Evolutionary conservation across 2,329 filamentous ascomycete species (phyloP).

Genomic region (Pezicula rhizophila): DNA sequence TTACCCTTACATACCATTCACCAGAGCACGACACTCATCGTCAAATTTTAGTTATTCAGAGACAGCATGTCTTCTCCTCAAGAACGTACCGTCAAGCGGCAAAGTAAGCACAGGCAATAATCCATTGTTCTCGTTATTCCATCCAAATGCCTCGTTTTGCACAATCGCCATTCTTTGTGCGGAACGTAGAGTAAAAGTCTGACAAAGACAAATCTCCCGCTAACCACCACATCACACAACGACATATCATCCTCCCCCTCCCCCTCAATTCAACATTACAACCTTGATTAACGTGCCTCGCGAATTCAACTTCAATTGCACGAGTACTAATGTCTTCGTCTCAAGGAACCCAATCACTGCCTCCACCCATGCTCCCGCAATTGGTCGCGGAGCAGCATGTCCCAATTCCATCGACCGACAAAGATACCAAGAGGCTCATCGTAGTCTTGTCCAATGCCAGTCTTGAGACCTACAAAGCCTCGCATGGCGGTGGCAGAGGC

Average conservation of each 20-base stretch:
- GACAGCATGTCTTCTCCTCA: conserved; percentile 21
- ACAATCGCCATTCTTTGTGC: neutral
- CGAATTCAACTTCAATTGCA: conserved; percentile 16
- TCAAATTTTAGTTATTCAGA: neutral
- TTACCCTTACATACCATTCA: neutral
- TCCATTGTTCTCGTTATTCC: neutral
- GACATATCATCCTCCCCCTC: no score
- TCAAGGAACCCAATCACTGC: conserved; percentile 87
- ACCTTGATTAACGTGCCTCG: neutral
- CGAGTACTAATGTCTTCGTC: conserved; percentile 22
- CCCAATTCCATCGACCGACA: conserved; percentile 78
- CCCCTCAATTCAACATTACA: neutral
- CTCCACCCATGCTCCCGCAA: conserved; percentile 82
- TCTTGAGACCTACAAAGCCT: conserved; percentile 93
- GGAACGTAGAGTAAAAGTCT: no score
- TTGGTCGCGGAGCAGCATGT: conserved; percentile 89
- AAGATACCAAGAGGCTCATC: conserved; percentile 84
- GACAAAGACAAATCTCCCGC: no score
- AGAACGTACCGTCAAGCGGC: conserved; percentile 21
- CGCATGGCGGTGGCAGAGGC: conserved; percentile 60
- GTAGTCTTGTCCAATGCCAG: conserved; percentile 96
- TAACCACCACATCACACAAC: no score
- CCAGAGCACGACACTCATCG: neutral
- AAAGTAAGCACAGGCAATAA: conserved; percentile 21
- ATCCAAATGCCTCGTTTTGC: neutral